Conservation (phyloP, 495 filamentous ascomycete genomes). For the Xylaria bambusicola region DNA sequence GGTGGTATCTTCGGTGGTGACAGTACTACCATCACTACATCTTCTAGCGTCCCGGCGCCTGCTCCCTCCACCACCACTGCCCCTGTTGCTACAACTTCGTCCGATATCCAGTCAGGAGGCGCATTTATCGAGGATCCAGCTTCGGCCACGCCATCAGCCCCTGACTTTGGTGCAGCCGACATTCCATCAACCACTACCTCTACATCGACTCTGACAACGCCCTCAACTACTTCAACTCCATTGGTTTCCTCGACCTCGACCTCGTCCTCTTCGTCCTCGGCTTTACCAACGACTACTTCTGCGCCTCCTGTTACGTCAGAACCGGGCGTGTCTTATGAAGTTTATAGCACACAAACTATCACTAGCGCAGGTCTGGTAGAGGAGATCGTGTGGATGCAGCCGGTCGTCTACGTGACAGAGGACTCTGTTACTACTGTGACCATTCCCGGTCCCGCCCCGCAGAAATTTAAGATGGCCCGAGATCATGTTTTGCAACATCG, state of each 20-base stretch:
- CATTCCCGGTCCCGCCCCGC: conserved; percentile 15
- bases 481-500: conserved; percentile 25
- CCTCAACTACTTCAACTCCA: conserved; percentile 6
- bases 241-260: conserved; percentile 12
- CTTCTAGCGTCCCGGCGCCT: conserved; percentile 3
- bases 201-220: conserved; percentile 7
- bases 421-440: conserved; percentile 37
- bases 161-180: conserved; percentile 24
- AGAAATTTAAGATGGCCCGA: conserved; percentile 18
- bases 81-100: conserved; percentile 14
- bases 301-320: conserved; percentile 27
- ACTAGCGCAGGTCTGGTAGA: conserved; percentile 42
- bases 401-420: conserved; percentile 44
- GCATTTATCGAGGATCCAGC: conserved; percentile 24
- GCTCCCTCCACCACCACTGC: conserved; percentile 13
- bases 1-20: conserved; percentile 19
- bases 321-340: conserved; percentile 32
- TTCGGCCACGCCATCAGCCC: conserved; percentile 10
- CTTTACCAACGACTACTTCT: conserved; percentile 21
- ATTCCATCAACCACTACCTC: conserved; percentile 19
- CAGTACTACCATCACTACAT: conserved; percentile 16
- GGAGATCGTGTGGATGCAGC: conserved; percentile 49
- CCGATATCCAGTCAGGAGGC: conserved; percentile 19
- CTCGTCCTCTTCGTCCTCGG: conserved; percentile 14
- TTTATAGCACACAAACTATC: conserved; percentile 46